Base-by-base conservation (phyloP, 208 protist species). In the Trypanosoma congolense region DNA sequence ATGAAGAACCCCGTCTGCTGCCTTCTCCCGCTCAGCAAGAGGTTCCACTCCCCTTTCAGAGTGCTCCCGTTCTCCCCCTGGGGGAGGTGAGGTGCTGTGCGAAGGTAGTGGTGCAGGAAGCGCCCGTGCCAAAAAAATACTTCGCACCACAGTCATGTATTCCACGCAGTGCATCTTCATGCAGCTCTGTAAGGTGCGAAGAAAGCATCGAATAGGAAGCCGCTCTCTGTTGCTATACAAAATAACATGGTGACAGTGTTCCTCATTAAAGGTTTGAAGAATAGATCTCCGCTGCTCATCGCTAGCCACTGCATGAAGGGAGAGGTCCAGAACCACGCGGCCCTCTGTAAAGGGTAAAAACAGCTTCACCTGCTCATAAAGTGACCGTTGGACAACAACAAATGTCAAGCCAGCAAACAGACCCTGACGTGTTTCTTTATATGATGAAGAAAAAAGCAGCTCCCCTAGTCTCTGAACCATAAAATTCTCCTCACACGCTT, bases 331-430 rank as follows among this genome's bases (percentile, higher is more conserved):
- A 30, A 73, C n/a, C 43, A 87, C 58, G 8, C 38, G 9, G 9
- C 78, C 87, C 0, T 72, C 59, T 1, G 82, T 74, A 55, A 44
- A 60, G 1, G 73, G 52, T 1, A 93, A 36, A 64, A 82, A 86
- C 31, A 40, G 54, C 19, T 45, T 25, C 44, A 83, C 70, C 65
- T 85, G 73, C 40, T 77, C 75, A 60, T 75, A 85, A 12, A 90
- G 66, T 19, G 60, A 30, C 6, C 59, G 66, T 61, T 90, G 83
- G 16, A 87, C 47, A 3, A 78, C 64, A n/a, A 90, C 63, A 49
- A 90, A 83, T 18, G 61, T 76, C 19, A 80, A 14, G 16, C 65
- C 76, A 30, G 22, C 12, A 31, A 92, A 77, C 16, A 92, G 63
- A n/a, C 22, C 24, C 38, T 68, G 61, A 3, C 83, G 70, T 58